Evolutionary conservation across 345 rosid genomes (phyloP).

Genomic region (Hibiscus trionum): DNA sequence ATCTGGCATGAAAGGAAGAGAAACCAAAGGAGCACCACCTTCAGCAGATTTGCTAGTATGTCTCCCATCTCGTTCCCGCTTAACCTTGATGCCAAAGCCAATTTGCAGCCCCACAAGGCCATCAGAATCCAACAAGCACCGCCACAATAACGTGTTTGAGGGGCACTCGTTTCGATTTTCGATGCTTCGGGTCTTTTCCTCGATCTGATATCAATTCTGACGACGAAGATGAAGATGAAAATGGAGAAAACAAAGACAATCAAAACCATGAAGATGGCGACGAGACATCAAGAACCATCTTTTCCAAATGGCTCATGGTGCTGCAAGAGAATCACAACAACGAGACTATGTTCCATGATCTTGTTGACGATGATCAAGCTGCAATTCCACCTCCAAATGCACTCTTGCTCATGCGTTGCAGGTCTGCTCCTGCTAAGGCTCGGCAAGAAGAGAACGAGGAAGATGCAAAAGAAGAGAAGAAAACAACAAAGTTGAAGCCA

Average conservation of each 20-base stretch:
- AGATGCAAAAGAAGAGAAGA: conserved; percentile 9
- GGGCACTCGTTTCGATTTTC: conserved; percentile 28
- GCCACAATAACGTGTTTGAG: background rate
- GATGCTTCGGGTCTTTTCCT: conserved; percentile 5
- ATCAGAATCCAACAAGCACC: conserved; percentile 34
- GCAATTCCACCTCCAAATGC: conserved; percentile 75
- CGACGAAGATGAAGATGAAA: background rate
- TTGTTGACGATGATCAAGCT: conserved; percentile 14
- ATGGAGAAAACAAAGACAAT: background rate
- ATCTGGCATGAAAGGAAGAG: conserved; percentile 51
- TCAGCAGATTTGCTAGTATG: conserved; percentile 77
- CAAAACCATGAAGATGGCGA: background rate
- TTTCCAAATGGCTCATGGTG: conserved; percentile 74
- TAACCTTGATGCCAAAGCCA: conserved; percentile 55
- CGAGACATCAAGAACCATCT: conserved; percentile 44
- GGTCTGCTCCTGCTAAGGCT: conserved; percentile 71
- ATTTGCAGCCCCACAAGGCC: conserved; percentile 63
- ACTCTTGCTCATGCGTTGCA: conserved; percentile 60
- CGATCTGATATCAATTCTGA: background rate
- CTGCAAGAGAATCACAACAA: conserved; percentile 44
- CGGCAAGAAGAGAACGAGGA: conserved; percentile 26
- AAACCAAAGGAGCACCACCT: conserved; percentile 48
- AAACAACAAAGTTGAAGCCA: conserved; percentile 34
- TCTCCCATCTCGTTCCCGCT: conserved; percentile 71
- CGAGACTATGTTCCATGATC: conserved; percentile 1